These are phyloP conservation scores for Penicillium coprophilum DNA, from an alignment of 495 filamentous ascomycete genomes.

Conservation along the genomic window DNA sequence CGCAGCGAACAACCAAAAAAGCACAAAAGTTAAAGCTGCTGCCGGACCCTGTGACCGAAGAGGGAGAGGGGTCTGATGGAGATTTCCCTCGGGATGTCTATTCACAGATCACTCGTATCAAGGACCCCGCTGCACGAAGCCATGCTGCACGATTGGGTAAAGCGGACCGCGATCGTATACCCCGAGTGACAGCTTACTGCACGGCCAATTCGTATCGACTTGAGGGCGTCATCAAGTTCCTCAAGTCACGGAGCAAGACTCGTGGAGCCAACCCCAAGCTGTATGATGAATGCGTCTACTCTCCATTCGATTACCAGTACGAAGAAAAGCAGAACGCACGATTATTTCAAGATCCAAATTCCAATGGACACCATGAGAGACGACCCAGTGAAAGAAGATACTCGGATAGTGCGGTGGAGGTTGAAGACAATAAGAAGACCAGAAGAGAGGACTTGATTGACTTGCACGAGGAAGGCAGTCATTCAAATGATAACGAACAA, in stretches of 20 bases:
- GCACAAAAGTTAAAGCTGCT: constrained; percentile 94
- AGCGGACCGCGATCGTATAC: constrained; percentile 82
- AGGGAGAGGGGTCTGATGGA: constrained; percentile 64
- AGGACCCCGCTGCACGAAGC: constrained; percentile 88
- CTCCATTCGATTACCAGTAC: constrained; percentile 74
- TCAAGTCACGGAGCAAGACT: constrained; percentile 75
- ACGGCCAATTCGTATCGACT: constrained; percentile 88
- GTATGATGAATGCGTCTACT: constrained; percentile 96
- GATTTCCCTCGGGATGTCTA: constrained; percentile 96
- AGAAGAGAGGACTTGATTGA: constrained; percentile 57
- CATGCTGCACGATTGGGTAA: constrained; percentile 94
- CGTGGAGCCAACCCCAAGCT: constrained; percentile 81
- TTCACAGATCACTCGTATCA: constrained; percentile 91
- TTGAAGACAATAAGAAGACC: constrained; percentile 50
- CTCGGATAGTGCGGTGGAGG: constrained; percentile 61
- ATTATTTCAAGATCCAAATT: constrained; percentile 21
- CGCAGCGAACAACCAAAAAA: constrained; percentile 91
- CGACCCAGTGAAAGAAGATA: constrained; percentile 59
- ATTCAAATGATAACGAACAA: constrained; percentile 30
- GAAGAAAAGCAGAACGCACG: constrained; percentile 41
- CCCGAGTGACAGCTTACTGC: constrained; percentile 93
- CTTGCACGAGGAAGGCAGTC: constrained; percentile 43
- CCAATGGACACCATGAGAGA: constrained; percentile 35
- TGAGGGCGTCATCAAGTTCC: constrained; percentile 80
- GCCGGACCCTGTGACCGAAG: constrained; percentile 83